Evolutionary conservation across 192 early-diverging fungal genomes (phyloP).

Genomic region (Pilobolus umbonatus): DNA sequence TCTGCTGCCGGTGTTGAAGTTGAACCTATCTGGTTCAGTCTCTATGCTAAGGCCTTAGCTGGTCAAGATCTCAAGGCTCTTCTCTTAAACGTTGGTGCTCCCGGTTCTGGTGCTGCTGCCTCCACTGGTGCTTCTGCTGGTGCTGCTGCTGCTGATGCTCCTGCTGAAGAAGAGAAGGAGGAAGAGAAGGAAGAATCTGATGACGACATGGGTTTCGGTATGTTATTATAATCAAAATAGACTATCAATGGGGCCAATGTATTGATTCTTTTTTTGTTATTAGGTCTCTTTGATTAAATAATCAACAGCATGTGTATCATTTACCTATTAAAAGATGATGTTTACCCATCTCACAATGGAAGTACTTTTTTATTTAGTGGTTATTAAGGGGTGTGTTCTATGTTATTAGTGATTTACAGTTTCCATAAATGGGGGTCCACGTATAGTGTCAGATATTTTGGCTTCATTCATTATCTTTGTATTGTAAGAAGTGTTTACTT

Average conservation of each 20-base stretch:
- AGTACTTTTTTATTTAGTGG: not conserved
- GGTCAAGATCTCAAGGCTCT: conserved; percentile 87
- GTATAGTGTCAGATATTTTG: conserved; percentile 6
- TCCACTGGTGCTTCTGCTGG: conserved; percentile 31
- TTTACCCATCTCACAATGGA: not conserved
- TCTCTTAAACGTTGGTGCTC: conserved; percentile 85
- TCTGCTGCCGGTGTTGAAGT: conserved; percentile 86
- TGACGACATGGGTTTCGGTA: conserved; percentile 83
- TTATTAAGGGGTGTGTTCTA: too few relatives aligned
- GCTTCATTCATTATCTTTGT: conserved; percentile 27
- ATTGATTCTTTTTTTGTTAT: not conserved
- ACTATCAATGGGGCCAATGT: not conserved
- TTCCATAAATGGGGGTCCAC: conserved; percentile 5
- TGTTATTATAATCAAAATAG: conserved; percentile 16
- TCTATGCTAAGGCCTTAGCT: conserved; percentile 98
- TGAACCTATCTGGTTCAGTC: conserved; percentile 91
- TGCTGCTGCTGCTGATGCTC: conserved; percentile 41
- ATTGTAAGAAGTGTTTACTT: conserved; percentile 23
- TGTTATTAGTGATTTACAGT: too few relatives aligned
- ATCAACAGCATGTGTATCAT: not conserved
- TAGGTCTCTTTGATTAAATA: conserved; percentile 29
- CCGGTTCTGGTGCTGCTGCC: conserved; percentile 46
- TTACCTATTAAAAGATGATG: not conserved
- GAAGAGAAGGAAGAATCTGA: conserved; percentile 75
- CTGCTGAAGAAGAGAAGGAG: conserved; percentile 40